Base-by-base conservation (phyloP, 2,329 filamentous ascomycete genomes). In the Xylariaceae sp. region DNA sequence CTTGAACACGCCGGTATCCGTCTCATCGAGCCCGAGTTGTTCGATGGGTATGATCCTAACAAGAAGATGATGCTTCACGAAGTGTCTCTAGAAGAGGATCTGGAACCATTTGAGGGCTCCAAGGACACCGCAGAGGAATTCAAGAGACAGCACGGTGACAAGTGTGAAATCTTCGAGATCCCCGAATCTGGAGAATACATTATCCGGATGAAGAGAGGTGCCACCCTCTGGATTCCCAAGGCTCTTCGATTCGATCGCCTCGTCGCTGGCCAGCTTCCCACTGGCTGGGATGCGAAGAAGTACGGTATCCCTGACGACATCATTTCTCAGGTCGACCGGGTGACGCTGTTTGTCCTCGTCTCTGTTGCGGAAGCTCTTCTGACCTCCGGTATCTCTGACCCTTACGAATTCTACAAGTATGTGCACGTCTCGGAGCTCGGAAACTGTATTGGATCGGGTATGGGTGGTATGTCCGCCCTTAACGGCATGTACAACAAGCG, bases 361-460 rank as follows among this genome's bases (percentile, higher is more conserved):
- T 95, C 90, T 56, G 96, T 92, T 52, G 91, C 89, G 1, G 95
- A 99, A 76, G 87, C 92, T 60, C 87, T 99, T 6, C 82, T 99
- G 55, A 88, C 91, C 35, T 88, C 90, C 64, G 94, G 94, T 86
- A 93, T 99, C 74, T 97, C 94, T 30, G 95, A 99, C 73, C 95
- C 94, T 17, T 99, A 97, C 73, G 94, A 99, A 78, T 97, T 99
- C 79, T 99, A 99, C 85, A 92, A 97, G 81, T 99, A 99, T 71
- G 92, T 99, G 64, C 94, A 99, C 75, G 86, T 99, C 62, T 97
- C 94, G 6, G 90, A 99, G 73, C 90, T 99, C 55, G 94, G 94
- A 75, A 99, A 99, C 83, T 97, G 93, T 73, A 87, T 99, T 68
- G 94, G 94, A 76, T 99, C 95, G 37, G 94, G 95, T 82, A 96